Base-by-base conservation (phyloP, 768 basidiomycete genomes). In the Lactarius indigo region DNA sequence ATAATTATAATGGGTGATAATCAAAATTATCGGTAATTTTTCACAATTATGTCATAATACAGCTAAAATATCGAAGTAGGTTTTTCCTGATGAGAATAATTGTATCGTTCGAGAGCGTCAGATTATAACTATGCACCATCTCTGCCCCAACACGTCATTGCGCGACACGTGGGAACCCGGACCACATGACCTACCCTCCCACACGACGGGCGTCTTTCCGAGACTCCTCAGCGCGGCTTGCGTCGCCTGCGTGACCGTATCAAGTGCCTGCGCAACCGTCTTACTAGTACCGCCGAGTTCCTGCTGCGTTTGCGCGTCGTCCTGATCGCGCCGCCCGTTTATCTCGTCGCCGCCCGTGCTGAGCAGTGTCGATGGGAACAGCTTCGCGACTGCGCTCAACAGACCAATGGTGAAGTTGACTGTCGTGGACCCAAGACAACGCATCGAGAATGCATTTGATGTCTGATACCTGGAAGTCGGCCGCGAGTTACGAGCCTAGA, bases 331-430 rank as follows among this genome's bases (percentile, higher is more conserved):
- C 17, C 79, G 79, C 3, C 75, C 74, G 66, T 94, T 93, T 65
- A 94, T 73, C 71, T 94, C 92, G 69, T 94, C 93, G 0, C 94
- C 93, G 0, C 94, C 94, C 0, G 91, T 90, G 69, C 85, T 84
- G 70, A 95, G 87, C 67, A 91, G 80, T 20, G 72, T 79, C 3
- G 85, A 85, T 0, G 85, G 83, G 2, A 90, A 74, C 30, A 81
- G 77, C 20, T 76, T 72, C 1, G 87, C 85, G 12, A 86, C 81
- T 0, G 83, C 77, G 0, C 75, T 76, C 71, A 94, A 75, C 15
- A 95, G 72, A 10, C 74, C 76, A 0, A 80, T 73, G 0, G 86
- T 84, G 65, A 92, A 94, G 50, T 84, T 79, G 64, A 84, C 77
- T 6, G 87, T 88, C 2, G 12, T 67, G 66, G 1, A 67, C 58